Conservation (phyloP, 495 filamentous ascomycete genomes). For the Thermothielavioides terrestris region DNA sequence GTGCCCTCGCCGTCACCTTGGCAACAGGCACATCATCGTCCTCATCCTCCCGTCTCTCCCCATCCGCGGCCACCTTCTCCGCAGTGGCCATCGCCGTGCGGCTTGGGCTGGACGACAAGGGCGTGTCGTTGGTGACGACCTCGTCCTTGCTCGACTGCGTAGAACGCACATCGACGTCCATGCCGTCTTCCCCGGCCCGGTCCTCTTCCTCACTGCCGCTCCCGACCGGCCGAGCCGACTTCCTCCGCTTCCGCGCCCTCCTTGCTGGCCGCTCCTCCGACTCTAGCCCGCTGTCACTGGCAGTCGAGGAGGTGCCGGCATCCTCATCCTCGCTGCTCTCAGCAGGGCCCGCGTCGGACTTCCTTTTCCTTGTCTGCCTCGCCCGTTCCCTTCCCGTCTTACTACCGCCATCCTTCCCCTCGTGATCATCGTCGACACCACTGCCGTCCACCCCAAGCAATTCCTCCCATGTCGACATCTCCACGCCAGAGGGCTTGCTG, state of each 20-base stretch:
- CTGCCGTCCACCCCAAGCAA: constrained; percentile 11
- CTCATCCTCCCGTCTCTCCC: constrained; percentile 13
- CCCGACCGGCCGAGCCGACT: not conserved
- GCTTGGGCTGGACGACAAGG: constrained; percentile 22
- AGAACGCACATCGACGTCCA: constrained; percentile 11
- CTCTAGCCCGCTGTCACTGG: not conserved
- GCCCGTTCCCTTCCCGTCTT: not conserved
- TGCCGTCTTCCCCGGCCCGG: constrained; percentile 22
- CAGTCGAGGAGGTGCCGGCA: constrained; percentile 1
- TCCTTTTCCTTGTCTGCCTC: constrained; percentile 12
- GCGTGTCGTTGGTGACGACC: constrained; percentile 9
- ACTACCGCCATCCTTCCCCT: not conserved
- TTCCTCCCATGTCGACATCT: constrained; percentile 3
- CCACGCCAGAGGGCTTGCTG: not conserved
- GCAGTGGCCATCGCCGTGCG: constrained; percentile 4
- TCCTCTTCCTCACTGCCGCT: constrained; percentile 18
- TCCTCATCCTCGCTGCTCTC: constrained; percentile 11
- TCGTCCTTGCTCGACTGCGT: constrained; percentile 9
- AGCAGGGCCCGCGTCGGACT: not conserved
- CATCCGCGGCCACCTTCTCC: constrained; percentile 9
- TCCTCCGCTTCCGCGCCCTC: constrained; percentile 1
- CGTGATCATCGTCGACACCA: constrained; percentile 1
- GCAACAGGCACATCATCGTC: constrained; percentile 32
- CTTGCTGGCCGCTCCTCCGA: not conserved
- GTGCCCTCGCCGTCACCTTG: constrained; percentile 16